phyloP scores from a whole-genome alignment of 2,329 filamentous ascomycete species.

The Graphiopsis chlorocephala region DNA sequence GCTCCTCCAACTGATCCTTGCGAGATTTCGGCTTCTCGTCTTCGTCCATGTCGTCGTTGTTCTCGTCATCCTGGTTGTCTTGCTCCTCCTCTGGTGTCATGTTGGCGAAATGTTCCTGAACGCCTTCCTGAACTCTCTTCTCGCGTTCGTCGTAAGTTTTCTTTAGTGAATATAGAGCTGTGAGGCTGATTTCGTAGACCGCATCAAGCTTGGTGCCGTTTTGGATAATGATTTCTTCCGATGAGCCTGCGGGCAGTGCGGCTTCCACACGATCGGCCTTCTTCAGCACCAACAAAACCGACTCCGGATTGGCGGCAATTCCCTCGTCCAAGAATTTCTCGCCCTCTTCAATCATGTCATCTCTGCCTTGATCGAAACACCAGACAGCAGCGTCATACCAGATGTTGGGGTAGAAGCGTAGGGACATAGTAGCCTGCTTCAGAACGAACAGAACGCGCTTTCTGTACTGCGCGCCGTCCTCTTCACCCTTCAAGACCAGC shows the following conservation, averaged over 20 bases:
- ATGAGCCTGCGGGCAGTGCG: conserved; percentile 64
- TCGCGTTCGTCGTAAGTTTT: conserved; percentile 68
- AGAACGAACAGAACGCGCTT: conserved; percentile 84
- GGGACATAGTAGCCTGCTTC: conserved; percentile 87
- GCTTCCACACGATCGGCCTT: conserved; percentile 84
- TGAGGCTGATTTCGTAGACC: conserved; percentile 78
- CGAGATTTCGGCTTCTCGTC: conserved; percentile 48
- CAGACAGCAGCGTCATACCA: conserved; percentile 96
- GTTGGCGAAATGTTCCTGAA: conserved; percentile 54
- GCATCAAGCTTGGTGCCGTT: conserved; percentile 72
- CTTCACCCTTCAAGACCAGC: conserved; percentile 74
- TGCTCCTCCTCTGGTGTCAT: conserved; percentile 42
- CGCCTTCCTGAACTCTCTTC: conserved; percentile 56
- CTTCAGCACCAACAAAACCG: conserved; percentile 83
- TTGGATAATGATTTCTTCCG: conserved; percentile 66
- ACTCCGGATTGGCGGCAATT: conserved; percentile 87
- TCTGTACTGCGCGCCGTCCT: conserved; percentile 73
- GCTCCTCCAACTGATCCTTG: conserved; percentile 52
- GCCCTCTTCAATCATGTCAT: conserved; percentile 56
- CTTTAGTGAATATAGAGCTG: conserved; percentile 83
- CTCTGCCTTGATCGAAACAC: conserved; percentile 75
- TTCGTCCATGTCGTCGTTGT: conserved; percentile 55
- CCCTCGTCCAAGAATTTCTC: conserved; percentile 78
- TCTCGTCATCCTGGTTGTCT: conserved; percentile 43
- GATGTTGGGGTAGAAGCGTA: conserved; percentile 92